These are phyloP conservation scores for Trifolium dubium DNA, from an alignment of 306 rosid genomes.

Conservation along the genomic window DNA sequence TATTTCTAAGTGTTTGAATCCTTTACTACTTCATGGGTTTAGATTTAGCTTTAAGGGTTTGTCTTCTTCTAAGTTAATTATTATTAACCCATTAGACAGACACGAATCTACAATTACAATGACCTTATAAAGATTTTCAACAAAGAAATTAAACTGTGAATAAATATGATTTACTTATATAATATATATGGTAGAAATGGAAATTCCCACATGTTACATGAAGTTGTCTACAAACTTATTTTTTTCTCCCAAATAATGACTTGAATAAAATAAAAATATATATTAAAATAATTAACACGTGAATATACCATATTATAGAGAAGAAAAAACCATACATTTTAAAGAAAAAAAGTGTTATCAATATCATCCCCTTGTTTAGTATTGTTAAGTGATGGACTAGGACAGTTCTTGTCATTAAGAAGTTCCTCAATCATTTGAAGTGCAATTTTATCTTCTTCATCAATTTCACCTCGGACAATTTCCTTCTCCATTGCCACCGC, in stretches of 20 bases:
- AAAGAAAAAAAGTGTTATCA: constrained; percentile 43
- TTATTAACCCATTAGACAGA: background rate
- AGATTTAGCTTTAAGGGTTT: too few species aligned
- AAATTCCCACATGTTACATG: background rate
- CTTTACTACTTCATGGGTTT: too few species aligned
- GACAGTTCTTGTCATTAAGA: constrained; percentile 61
- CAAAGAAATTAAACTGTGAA: background rate
- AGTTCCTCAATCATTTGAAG: constrained; percentile 94
- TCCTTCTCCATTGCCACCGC: constrained; percentile 26
- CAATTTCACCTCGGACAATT: constrained; percentile 38
- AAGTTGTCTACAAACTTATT: background rate
- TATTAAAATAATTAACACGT: constrained; percentile 28
- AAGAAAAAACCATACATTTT: background rate
- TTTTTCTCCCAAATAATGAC: constrained; percentile 11
- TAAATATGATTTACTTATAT: background rate
- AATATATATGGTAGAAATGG: background rate
- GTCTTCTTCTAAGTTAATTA: background rate
- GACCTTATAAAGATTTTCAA: background rate
- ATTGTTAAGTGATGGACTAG: constrained; percentile 44
- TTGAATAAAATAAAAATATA: background rate
- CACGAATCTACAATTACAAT: background rate
- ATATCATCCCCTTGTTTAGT: constrained; percentile 40
- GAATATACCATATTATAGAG: constrained; percentile 30
- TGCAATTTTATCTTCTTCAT: constrained; percentile 76
- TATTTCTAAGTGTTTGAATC: too few species aligned